phyloP scores from a whole-genome alignment of 805 yeast species.

The Nakazawaea ambrosiae region DNA sequence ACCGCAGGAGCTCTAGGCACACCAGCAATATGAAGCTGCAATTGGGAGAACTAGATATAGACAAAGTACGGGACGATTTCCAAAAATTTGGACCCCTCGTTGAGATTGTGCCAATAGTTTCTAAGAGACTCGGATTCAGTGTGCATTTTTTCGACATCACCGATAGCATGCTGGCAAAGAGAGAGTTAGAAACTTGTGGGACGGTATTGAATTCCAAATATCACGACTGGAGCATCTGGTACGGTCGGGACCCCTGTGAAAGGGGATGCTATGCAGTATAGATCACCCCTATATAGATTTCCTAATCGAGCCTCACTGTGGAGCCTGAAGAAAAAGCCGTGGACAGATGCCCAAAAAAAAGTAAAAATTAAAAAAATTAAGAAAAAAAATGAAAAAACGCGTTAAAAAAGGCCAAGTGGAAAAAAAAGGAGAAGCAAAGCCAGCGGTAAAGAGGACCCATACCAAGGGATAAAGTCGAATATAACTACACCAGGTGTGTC shows the following conservation, averaged over 20 bases:
- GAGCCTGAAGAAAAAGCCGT: neutral
- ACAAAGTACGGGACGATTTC: constrained; percentile 42
- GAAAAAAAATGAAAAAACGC: neutral
- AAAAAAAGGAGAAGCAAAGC: too few species aligned
- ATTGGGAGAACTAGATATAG: constrained; percentile 40
- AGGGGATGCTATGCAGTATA: constrained; percentile 31
- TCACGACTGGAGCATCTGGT: constrained; percentile 56
- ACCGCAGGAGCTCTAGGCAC: too few species aligned
- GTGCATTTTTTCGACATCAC: constrained; percentile 52
- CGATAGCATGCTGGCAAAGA: constrained; percentile 54
- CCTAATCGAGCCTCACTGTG: neutral
- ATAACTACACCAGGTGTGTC: too few species aligned
- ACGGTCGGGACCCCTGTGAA: constrained; percentile 62
- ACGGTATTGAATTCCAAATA: constrained; percentile 38
- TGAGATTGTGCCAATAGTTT: constrained; percentile 60
- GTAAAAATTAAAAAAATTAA: too few species aligned
- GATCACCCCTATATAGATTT: too few species aligned
- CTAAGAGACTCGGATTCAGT: constrained; percentile 55
- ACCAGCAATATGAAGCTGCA: too few species aligned
- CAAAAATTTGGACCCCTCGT: constrained; percentile 49
- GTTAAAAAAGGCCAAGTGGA: too few species aligned
- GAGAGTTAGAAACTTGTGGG: constrained; percentile 16
- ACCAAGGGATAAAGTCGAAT: too few species aligned
- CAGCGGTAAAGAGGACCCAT: too few species aligned
- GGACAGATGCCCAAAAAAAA: too few species aligned